Percentiles rank a stretch among this genome's conserved stretches.
These are phyloP conservation scores for Pluteus cervinus DNA, from an alignment of 768 basidiomycete species.

Conservation along the genomic window DNA sequence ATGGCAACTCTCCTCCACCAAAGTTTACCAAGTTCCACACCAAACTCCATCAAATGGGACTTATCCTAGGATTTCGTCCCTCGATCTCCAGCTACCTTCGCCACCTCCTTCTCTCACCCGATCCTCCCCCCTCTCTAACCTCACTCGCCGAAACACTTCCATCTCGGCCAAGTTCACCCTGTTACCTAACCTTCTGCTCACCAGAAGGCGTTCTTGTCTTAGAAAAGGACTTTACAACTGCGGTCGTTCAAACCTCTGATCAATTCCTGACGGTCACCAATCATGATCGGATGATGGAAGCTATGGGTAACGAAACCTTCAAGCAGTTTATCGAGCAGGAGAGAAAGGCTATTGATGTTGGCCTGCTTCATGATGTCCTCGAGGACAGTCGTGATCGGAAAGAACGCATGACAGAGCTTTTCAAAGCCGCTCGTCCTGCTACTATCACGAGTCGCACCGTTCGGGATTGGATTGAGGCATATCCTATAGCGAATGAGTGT, in stretches of 20 bases:
- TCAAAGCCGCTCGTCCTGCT: conserved; percentile 6
- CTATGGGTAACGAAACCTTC: conserved; percentile 15
- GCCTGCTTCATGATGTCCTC: conserved; percentile 15
- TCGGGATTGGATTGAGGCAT: conserved; percentile 24
- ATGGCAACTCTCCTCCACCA: too few relatives aligned
- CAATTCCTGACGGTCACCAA: conserved; percentile 29
- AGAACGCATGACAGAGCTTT: conserved; percentile 18
- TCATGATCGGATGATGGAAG: conserved; percentile 25
- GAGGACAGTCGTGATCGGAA: conserved; percentile 28
- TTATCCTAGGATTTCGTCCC: conserved; percentile 25
- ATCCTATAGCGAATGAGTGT: conserved; percentile 26
- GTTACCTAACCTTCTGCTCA: conserved; percentile 32
- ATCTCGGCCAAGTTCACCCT: conserved; percentile 17
- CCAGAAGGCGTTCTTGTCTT: conserved; percentile 22
- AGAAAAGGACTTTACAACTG: conserved; percentile 27
- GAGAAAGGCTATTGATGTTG: conserved; percentile 7
- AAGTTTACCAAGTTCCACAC: conserved; percentile 18
- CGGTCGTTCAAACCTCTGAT: conserved; percentile 13
- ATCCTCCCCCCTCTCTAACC: conserved; percentile 17
- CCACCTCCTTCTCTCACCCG: conserved; percentile 22
- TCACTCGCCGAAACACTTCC: conserved; percentile 14
- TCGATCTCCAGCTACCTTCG: conserved; percentile 28
- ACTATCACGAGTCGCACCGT: conserved; percentile 7
- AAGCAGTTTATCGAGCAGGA: conserved; percentile 10
- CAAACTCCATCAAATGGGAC: conserved; percentile 20